These are phyloP conservation scores for Trichoderma sp. DNA, from an alignment of 2,329 filamentous ascomycete genomes.

Conservation along the genomic window DNA sequence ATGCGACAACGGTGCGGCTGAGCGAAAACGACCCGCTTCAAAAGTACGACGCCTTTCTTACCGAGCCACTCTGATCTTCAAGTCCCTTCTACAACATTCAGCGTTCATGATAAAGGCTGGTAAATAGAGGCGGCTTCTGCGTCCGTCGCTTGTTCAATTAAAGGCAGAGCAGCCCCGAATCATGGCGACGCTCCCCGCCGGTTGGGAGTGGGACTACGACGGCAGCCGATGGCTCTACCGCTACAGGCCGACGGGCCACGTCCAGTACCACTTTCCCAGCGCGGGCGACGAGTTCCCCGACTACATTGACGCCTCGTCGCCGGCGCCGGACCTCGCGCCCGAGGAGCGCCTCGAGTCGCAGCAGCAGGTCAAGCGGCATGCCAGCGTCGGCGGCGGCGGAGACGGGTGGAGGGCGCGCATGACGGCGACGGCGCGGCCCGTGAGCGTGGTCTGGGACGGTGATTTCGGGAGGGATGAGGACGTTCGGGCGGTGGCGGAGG, in stretches of 20 bases:
- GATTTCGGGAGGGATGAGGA: constrained; percentile 29
- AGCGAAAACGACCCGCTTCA: constrained; percentile 13
- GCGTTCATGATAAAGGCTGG: neutral
- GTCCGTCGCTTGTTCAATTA: neutral
- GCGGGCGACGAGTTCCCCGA: constrained; percentile 62
- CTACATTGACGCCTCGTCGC: constrained; percentile 46
- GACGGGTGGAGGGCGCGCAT: constrained; percentile 33
- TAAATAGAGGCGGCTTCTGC: neutral
- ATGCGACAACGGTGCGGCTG: constrained; percentile 26
- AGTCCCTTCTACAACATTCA: neutral
- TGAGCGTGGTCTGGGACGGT: constrained; percentile 41
- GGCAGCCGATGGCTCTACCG: constrained; percentile 60
- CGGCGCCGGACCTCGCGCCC: constrained; percentile 49
- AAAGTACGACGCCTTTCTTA: neutral
- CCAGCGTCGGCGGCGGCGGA: constrained; percentile 29
- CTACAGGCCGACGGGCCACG: constrained; percentile 56
- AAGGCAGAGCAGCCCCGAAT: constrained; percentile 14
- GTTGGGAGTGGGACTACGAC: constrained; percentile 63
- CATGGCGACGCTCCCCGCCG: constrained; percentile 49
- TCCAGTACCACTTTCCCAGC: constrained; percentile 60
- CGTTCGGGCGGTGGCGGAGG: constrained; percentile 31
- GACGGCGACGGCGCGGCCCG: constrained; percentile 41
- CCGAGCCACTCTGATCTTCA: neutral
- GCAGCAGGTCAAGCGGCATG: constrained; percentile 49
- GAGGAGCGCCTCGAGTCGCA: constrained; percentile 57